phyloP scores from a whole-genome alignment of 2,329 filamentous ascomycete genomes.

The Colletotrichum scovillei region DNA sequence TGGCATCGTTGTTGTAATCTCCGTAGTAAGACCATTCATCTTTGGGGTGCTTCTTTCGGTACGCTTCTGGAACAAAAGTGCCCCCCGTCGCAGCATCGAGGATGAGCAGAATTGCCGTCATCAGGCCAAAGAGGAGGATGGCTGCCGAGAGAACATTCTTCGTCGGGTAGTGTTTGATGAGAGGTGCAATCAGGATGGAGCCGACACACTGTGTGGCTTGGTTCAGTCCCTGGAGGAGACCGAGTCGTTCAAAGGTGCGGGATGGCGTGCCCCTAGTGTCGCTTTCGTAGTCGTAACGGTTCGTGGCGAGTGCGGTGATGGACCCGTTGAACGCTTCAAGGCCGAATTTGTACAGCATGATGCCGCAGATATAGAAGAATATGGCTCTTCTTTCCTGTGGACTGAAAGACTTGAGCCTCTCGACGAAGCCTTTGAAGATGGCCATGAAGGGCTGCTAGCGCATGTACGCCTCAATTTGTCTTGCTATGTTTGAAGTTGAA shows the following conservation, averaged over 20 bases:
- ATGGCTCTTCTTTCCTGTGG: constrained; percentile 56
- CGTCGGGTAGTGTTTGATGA: constrained; percentile 60
- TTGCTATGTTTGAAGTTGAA: too few species aligned
- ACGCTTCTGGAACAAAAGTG: constrained; percentile 47
- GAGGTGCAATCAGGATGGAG: constrained; percentile 60
- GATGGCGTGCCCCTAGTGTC: constrained; percentile 1
- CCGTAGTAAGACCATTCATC: constrained; percentile 58
- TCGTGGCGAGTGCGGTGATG: constrained; percentile 59
- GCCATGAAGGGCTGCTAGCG: background rate
- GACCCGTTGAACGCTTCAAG: constrained; percentile 63
- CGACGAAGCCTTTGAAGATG: background rate
- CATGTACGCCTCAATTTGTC: background rate
- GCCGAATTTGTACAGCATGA: constrained; percentile 65
- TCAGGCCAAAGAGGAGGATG: constrained; percentile 57
- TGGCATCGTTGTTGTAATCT: constrained; percentile 58
- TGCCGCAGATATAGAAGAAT: constrained; percentile 58
- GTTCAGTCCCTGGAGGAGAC: constrained; percentile 59
- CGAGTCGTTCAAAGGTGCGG: constrained; percentile 57
- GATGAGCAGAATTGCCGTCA: constrained; percentile 59
- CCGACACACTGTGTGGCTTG: constrained; percentile 63
- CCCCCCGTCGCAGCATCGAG: constrained; percentile 61
- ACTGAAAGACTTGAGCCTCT: constrained; percentile 38
- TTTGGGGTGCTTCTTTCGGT: constrained; percentile 43
- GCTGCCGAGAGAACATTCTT: constrained; percentile 57
- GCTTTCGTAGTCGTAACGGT: constrained; percentile 54